A percentile compares a stretch with the other conserved stretches of the same genome.
Conservation (phyloP, 345 rosid genomes). For the Cardamine chenopodiifolia region DNA sequence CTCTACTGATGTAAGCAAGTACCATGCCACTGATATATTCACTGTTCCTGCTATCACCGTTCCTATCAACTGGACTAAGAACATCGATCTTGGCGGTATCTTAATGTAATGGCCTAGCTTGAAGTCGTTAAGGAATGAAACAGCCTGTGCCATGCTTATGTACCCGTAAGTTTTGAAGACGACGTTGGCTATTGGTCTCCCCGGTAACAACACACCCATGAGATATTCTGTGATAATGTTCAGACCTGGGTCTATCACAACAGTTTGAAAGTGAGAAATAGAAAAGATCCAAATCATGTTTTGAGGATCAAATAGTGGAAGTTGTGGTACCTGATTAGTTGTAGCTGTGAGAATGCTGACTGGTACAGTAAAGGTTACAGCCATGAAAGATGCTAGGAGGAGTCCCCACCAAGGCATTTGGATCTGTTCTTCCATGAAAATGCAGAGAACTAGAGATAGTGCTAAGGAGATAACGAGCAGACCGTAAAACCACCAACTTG, state of each 20-base stretch:
- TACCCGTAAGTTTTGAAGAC: constrained; percentile 60
- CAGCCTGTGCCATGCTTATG: constrained; percentile 62
- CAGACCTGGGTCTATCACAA: constrained; percentile 54
- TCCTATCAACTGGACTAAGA: constrained; percentile 56
- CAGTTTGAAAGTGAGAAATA: background rate
- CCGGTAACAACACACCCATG: constrained; percentile 61
- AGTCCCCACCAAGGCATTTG: constrained; percentile 84
- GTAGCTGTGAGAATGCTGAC: constrained; percentile 64
- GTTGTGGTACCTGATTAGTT: constrained; percentile 50
- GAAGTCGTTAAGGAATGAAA: constrained; percentile 60
- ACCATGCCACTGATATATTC: constrained; percentile 58
- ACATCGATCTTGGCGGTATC: constrained; percentile 62
- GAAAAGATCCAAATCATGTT: background rate
- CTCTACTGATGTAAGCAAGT: constrained; percentile 49
- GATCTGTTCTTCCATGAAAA: constrained; percentile 53
- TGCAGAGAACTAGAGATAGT: constrained; percentile 55
- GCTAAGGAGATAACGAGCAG: constrained; percentile 43
- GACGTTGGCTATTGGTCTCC: constrained; percentile 66
- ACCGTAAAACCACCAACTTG: constrained; percentile 62
- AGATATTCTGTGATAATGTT: constrained; percentile 64
- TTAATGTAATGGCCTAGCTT: constrained; percentile 69
- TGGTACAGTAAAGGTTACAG: constrained; percentile 55
- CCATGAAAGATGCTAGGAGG: constrained; percentile 55
- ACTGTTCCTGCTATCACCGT: constrained; percentile 58
- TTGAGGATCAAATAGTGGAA: background rate